Evolutionary conservation across 2,329 filamentous ascomycete species (phyloP).

Genomic region (Fusarium tjaetaba): DNA sequence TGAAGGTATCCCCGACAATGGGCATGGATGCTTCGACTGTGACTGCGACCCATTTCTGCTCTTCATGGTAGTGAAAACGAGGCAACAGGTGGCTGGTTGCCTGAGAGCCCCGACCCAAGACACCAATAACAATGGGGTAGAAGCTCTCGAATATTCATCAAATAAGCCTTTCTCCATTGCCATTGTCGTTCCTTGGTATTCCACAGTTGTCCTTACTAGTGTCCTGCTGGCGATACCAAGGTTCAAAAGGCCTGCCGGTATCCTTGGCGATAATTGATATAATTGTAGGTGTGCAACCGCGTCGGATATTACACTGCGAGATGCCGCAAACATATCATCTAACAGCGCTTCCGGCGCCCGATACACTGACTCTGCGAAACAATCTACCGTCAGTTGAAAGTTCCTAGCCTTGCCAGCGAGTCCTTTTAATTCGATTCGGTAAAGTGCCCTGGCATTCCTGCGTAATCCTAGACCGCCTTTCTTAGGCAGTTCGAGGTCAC

Average conservation of each 20-base stretch:
- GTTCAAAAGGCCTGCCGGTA: background rate
- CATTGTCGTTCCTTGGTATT: background rate
- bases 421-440: background rate
- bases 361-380: background rate
- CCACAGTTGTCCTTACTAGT: background rate
- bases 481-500: background rate
- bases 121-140: background rate
- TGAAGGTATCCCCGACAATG: background rate
- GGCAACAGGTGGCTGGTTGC: background rate
- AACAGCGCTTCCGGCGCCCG: background rate
- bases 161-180: background rate
- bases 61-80: background rate
- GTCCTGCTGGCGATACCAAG: background rate
- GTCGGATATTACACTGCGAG: background rate
- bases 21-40: background rate
- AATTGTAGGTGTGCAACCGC: background rate
- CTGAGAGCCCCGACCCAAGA: background rate
- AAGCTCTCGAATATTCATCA: background rate
- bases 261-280: background rate
- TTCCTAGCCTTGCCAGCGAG: constrained; percentile 1
- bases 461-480: constrained; percentile 16
- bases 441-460: background rate
- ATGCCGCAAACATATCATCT: background rate
- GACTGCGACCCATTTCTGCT: background rate
- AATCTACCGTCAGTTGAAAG: background rate